A percentile compares a stretch with the other conserved stretches of the same genome.
Evolutionary conservation across 495 filamentous ascomycete species (phyloP).

Genomic region (Immersiella caudata): DNA sequence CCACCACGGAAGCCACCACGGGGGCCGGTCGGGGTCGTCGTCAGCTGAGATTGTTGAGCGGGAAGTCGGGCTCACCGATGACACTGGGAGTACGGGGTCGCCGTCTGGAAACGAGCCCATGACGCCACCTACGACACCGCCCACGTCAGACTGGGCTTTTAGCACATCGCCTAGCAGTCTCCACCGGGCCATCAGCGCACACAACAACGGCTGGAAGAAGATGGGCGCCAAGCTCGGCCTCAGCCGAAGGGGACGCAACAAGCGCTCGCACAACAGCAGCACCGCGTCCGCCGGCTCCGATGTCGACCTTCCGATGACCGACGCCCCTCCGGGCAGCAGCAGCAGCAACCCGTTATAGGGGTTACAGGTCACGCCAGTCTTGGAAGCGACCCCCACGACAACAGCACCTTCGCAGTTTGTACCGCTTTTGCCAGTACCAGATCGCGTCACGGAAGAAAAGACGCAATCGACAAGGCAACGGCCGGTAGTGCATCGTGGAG

Average conservation of each 20-base stretch:
- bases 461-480: slow-evolving; percentile 27
- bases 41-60: slow-evolving; percentile 40
- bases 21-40: slow-evolving; percentile 44
- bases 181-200: slow-evolving; percentile 54
- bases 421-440: slow-evolving; percentile 14
- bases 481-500: slow-evolving; percentile 23
- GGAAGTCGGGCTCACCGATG: slow-evolving; percentile 49
- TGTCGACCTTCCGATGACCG: slow-evolving; percentile 30
- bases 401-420: slow-evolving; percentile 23
- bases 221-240: slow-evolving; percentile 77
- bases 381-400: slow-evolving; percentile 37
- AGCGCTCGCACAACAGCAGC: slow-evolving; percentile 45
- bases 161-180: slow-evolving; percentile 52
- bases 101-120: slow-evolving; percentile 65
- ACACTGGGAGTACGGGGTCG: slow-evolving; percentile 55
- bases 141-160: slow-evolving; percentile 63
- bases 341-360: slow-evolving; percentile 52
- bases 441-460: slow-evolving; percentile 23
- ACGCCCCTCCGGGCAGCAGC: slow-evolving; percentile 35
- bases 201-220: slow-evolving; percentile 76
- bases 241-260: slow-evolving; percentile 57
- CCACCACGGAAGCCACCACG: too few species aligned
- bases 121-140: slow-evolving; percentile 88
- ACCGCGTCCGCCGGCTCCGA: slow-evolving; percentile 36
- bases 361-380: slow-evolving; percentile 57